A percentile compares a stretch with the other conserved stretches of the same genome.
phyloP scores from a whole-genome alignment of 208 protist genomes.

The Trypanosomatidae sp. region DNA sequence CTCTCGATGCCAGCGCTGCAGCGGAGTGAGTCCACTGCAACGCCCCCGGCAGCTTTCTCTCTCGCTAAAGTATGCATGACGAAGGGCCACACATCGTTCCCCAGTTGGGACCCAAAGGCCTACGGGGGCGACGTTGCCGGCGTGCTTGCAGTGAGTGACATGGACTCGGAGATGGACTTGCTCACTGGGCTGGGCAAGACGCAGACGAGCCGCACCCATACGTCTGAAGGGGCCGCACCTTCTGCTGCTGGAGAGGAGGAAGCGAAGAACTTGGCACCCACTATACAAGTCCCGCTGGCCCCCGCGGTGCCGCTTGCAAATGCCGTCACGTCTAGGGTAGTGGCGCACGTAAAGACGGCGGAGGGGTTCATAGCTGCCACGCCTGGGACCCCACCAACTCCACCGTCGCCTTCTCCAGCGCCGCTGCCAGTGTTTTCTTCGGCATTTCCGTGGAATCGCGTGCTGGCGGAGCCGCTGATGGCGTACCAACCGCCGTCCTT shows the following conservation, averaged over 20 bases:
- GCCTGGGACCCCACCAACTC: neutral
- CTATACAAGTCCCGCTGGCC: neutral
- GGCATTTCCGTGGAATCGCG: slow-evolving; percentile 24
- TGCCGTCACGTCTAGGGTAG: neutral
- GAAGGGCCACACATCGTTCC: slow-evolving; percentile 14
- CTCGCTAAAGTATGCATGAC: slow-evolving; percentile 2
- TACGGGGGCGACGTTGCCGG: slow-evolving; percentile 23
- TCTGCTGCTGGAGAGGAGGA: neutral
- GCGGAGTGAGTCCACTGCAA: neutral
- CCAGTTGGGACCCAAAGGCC: slow-evolving; percentile 31
- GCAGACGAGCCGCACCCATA: neutral
- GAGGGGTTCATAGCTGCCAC: slow-evolving; percentile 5
- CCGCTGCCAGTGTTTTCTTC: slow-evolving; percentile 23
- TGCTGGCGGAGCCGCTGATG: slow-evolving; percentile 20
- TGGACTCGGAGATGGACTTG: slow-evolving; percentile 14
- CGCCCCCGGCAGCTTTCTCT: neutral
- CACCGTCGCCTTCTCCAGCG: neutral
- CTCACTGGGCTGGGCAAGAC: neutral
- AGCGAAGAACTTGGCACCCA: neutral
- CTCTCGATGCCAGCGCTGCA: slow-evolving; percentile 10
- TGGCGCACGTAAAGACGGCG: neutral
- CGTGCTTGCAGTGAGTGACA: slow-evolving; percentile 20
- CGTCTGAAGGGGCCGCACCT: neutral
- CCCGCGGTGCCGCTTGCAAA: neutral
- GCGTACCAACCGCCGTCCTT: slow-evolving; percentile 7